Evolutionary conservation across 805 yeast species (phyloP), one percentile per base, ranked within the genome.

Genomic region (Kuraishia floccosa): DNA sequence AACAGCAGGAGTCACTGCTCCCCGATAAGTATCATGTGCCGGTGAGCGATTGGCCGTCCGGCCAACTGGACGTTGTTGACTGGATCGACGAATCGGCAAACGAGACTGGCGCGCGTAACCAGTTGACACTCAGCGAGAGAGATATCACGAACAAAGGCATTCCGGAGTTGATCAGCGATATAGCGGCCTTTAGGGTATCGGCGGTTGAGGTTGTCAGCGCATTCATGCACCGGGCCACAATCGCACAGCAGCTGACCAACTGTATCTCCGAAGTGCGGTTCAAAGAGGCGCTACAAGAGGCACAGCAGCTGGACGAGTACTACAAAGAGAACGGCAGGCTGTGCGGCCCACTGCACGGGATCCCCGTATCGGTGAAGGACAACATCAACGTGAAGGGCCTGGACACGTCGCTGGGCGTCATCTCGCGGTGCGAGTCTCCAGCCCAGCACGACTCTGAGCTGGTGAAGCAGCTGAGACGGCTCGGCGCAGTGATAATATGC

Each of bases 311-410:
- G 39, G 86, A 78, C 42, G 66, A 58, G 19, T 63, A 66, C 43
- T 69, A 41, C 34, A 52, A 47, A 34, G 40, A 54, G 25, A 50
- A 63, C 24, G 79, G 78, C 7, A 60, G 68, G 39, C 50, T 63
- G 3, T 47, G 68, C 24, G 83, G 83, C 16, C 78, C 82, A 1
- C 60, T 76, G 28, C 82, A 76, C 39, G 84, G 84, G 2, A 46
- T 76, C 17, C 82, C 82, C 44, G 51, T 43, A 46, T 52, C 41
- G 1, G 37, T 61, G 34, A 61, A 61, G 41, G 75, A 68, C 35
- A 56, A 60, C 33, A 49, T 63, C 37, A 56, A 60, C 34, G 44
- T 70, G 34, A 55, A 56, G 33, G 77, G 75, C 4, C 55, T 59
- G 17, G 63, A 62, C 12, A 53, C 75, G 3, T 52, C 69, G 9